A percentile compares a stretch with the other conserved stretches of the same genome.
phyloP scores from a whole-genome alignment of 2,329 filamentous ascomycete species.

The Fusarium anguioides region DNA sequence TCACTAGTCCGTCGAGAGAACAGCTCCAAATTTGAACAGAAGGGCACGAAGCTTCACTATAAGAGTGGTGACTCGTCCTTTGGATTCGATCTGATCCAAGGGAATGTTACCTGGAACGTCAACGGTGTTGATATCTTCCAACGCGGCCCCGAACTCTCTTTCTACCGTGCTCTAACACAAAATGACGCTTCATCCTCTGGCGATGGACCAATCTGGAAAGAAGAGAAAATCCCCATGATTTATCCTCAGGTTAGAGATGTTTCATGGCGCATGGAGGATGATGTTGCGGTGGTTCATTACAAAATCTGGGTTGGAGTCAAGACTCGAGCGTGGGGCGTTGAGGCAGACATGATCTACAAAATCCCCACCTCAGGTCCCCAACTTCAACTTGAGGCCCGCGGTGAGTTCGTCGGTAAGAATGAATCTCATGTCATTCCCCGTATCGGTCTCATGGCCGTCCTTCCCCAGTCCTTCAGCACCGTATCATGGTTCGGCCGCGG shows the following conservation, averaged over 20 bases:
- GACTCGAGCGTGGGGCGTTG: slow-evolving; percentile 11
- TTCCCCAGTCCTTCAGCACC: neutral
- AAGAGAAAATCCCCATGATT: neutral
- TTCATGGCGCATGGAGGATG: accelerated
- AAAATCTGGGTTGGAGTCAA: slow-evolving; percentile 24
- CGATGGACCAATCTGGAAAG: slow-evolving; percentile 10
- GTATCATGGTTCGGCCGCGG: slow-evolving; percentile 26
- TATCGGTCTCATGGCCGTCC: slow-evolving; percentile 11
- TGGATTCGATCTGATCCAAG: neutral
- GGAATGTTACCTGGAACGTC: slow-evolving; percentile 8
- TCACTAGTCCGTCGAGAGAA: neutral
- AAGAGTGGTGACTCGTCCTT: neutral
- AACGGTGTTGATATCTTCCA: neutral
- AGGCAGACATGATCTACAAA: slow-evolving; percentile 19
- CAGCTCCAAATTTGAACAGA: neutral
- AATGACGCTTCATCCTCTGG: slow-evolving; percentile 9
- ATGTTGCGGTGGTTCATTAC: neutral
- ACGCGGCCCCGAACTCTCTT: slow-evolving; percentile 4
- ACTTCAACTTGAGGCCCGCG: neutral
- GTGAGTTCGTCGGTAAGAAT: slow-evolving; percentile 8
- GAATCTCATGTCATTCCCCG: slow-evolving; percentile 2
- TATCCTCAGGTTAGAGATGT: slow-evolving; percentile 14
- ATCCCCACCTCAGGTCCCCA: neutral
- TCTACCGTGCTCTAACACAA: slow-evolving; percentile 15
- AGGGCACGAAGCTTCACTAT: neutral